Evolutionary conservation across 257 asterid species (phyloP).

Genomic region (Solanum pinnatisectum): DNA sequence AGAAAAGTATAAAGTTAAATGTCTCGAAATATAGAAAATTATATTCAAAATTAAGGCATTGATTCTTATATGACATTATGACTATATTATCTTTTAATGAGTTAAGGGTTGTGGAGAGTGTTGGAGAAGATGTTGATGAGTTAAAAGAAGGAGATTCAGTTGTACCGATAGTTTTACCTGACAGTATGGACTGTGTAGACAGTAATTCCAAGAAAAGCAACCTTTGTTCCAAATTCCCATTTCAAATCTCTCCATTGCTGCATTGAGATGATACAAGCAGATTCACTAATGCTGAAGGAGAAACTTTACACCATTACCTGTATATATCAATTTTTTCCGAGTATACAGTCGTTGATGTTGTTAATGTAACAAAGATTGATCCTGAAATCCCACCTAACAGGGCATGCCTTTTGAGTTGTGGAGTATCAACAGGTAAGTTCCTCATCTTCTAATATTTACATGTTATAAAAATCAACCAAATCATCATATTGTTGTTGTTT

Average conservation of each 20-base stretch:
- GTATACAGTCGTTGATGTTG: slow-evolving; percentile 63
- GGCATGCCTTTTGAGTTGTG: slow-evolving; percentile 88
- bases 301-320: slow-evolving; percentile 54
- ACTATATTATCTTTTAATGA: not conserved
- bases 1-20: too few species aligned
- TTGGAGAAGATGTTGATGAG: slow-evolving; percentile 56
- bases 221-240: slow-evolving; percentile 58
- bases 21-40: not conserved
- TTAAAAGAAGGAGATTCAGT: slow-evolving; percentile 58
- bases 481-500: not conserved
- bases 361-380: slow-evolving; percentile 48
- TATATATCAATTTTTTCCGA: slow-evolving; percentile 66
- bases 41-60: not conserved
- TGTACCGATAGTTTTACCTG: slow-evolving; percentile 65
- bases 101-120: slow-evolving; percentile 69
- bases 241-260: slow-evolving; percentile 36
- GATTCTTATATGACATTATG: not conserved
- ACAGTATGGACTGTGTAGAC: slow-evolving; percentile 64
- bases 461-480: not conserved
- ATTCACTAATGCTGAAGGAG: slow-evolving; percentile 66
- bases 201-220: slow-evolving; percentile 80
- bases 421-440: slow-evolving; percentile 74
- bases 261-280: slow-evolving; percentile 67
- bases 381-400: slow-evolving; percentile 54
- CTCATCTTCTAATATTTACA: not conserved